These are phyloP conservation scores for Colletotrichum sansevieriae DNA, from an alignment of 2,329 filamentous ascomycete species.

Conservation along the genomic window DNA sequence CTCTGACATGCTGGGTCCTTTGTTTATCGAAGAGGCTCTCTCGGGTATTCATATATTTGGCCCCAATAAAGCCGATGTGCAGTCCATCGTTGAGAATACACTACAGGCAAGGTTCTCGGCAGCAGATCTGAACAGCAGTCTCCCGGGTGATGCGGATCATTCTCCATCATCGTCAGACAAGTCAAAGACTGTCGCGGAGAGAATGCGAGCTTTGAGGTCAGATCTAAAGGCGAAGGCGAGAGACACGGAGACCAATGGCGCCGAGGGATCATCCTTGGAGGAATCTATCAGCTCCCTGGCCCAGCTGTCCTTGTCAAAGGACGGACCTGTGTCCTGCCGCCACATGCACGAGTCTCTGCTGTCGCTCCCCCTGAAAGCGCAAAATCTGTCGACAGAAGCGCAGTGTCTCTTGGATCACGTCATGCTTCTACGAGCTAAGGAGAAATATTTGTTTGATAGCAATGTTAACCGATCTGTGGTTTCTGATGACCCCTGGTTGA, in stretches of 20 bases:
- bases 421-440: slow-evolving; percentile 71
- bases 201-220: slow-evolving; percentile 61
- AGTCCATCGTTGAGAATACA: slow-evolving; percentile 48
- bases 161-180: slow-evolving; percentile 56
- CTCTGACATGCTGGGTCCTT: slow-evolving; percentile 65
- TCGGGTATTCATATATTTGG: slow-evolving; percentile 70
- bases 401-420: slow-evolving; percentile 67
- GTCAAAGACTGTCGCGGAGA: slow-evolving; percentile 60
- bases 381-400: slow-evolving; percentile 63
- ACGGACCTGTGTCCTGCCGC: slow-evolving; percentile 61
- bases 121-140: slow-evolving; percentile 25
- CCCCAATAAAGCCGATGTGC: slow-evolving; percentile 59
- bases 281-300: slow-evolving; percentile 50
- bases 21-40: slow-evolving; percentile 66
- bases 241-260: slow-evolving; percentile 44
- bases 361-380: slow-evolving; percentile 57
- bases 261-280: slow-evolving; percentile 33
- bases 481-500: slow-evolving; percentile 79
- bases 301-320: slow-evolving; percentile 53
- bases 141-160: slow-evolving; percentile 10
- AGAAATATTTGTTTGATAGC: slow-evolving; percentile 75
- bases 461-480: slow-evolving; percentile 75
- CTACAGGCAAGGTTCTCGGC: slow-evolving; percentile 37
- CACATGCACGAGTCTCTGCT: slow-evolving; percentile 71
- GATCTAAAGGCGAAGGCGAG: slow-evolving; percentile 39